Conservation (phyloP, 75 land plant species). For the Larix kaempferi region DNA sequence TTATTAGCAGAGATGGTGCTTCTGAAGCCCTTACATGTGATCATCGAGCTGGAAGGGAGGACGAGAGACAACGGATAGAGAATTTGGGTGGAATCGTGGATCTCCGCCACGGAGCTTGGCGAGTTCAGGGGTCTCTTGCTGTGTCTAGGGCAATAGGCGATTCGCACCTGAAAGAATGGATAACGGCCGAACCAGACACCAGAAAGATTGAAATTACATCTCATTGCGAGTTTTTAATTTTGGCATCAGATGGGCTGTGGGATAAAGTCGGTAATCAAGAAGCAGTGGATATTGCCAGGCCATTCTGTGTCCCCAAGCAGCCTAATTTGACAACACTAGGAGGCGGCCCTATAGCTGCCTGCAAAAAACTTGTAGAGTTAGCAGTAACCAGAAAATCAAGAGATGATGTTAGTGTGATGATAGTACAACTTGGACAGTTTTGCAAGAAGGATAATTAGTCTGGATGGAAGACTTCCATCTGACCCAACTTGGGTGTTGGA, state of each 20-base stretch:
- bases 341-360: conserved; percentile 22
- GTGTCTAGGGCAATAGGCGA: conserved; percentile 82
- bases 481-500: no score
- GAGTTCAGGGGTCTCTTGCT: conserved; percentile 67
- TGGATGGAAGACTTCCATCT: neutral
- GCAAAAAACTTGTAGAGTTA: conserved; percentile 51
- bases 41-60: conserved; percentile 65
- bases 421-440: conserved; percentile 29
- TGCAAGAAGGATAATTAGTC: neutral
- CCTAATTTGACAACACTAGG: neutral
- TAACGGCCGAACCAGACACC: conserved; percentile 68
- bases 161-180: conserved; percentile 64
- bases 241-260: conserved; percentile 84
- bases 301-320: conserved; percentile 8
- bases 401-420: conserved; percentile 69
- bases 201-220: conserved; percentile 30
- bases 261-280: conserved; percentile 73
- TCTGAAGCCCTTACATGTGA: conserved; percentile 74
- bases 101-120: conserved; percentile 46
- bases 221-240: conserved; percentile 55
- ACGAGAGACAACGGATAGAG: conserved; percentile 62
- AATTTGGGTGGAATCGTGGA: conserved; percentile 66
- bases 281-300: conserved; percentile 53
- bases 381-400: conserved; percentile 41
- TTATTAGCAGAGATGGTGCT: conserved; percentile 51